A percentile compares a stretch with the other conserved stretches of the same genome.
Evolutionary conservation across 768 basidiomycete species (phyloP).

Genomic region (Tricholoma saponaceum): DNA sequence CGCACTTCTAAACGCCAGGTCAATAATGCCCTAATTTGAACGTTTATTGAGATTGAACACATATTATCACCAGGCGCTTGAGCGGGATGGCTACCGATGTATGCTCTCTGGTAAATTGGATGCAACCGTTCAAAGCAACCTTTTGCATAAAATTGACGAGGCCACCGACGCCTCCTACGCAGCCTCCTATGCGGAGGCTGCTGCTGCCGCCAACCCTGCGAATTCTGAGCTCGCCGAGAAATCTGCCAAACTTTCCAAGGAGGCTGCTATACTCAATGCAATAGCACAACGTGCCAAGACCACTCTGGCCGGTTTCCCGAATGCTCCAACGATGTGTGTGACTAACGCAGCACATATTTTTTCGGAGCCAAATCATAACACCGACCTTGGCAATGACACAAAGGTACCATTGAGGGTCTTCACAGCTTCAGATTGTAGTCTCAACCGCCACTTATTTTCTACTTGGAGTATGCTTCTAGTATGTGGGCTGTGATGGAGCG

Average conservation of each 20-base stretch:
- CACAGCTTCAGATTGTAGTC: background rate
- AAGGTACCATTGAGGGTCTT: background rate
- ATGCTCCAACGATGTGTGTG: background rate
- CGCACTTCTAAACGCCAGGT: slow-evolving; percentile 8
- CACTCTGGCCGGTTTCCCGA: background rate
- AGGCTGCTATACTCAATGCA: background rate
- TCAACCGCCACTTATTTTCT: background rate
- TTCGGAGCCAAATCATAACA: background rate
- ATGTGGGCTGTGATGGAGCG: background rate
- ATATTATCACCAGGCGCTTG: slow-evolving; percentile 12
- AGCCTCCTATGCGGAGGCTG: background rate
- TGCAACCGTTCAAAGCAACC: background rate
- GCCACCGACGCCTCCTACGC: background rate
- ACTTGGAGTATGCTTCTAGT: background rate
- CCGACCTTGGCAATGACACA: background rate
- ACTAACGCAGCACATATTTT: background rate
- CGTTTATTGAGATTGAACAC: background rate
- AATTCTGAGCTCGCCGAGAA: background rate
- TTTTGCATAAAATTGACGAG: background rate
- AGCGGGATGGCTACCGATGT: slow-evolving; percentile 20
- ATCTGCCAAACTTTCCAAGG: background rate
- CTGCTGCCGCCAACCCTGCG: background rate
- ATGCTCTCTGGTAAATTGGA: slow-evolving; percentile 2
- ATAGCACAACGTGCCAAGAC: background rate
- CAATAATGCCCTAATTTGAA: slow-evolving; percentile 1